These are phyloP conservation scores for Ormosia emarginata DNA, from an alignment of 306 rosid species.

Conservation along the genomic window DNA sequence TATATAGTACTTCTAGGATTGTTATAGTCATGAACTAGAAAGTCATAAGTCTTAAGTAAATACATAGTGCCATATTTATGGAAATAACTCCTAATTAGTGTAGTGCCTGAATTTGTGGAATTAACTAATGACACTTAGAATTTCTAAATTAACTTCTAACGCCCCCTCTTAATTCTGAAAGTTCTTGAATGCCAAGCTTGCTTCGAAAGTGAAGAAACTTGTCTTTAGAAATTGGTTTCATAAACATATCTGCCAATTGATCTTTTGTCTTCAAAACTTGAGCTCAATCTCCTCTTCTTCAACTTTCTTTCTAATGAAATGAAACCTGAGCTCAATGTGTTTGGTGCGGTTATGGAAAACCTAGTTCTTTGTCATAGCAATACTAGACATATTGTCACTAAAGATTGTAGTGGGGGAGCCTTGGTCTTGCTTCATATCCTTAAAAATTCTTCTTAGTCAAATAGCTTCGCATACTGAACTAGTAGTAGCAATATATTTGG, in stretches of 20 bases:
- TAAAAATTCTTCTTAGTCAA: too few relatives aligned
- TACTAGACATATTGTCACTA: not conserved
- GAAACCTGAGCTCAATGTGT: not conserved
- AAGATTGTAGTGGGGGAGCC: too few relatives aligned
- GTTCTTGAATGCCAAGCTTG: not conserved
- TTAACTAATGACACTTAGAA: too few relatives aligned
- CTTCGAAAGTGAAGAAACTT: not conserved
- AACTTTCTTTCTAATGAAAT: not conserved
- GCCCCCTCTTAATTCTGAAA: not conserved
- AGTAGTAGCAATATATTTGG: too few relatives aligned
- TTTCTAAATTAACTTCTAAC: not conserved
- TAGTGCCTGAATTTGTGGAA: too few relatives aligned
- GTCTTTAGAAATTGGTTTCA: not conserved
- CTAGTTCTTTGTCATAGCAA: not conserved
- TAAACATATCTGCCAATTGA: not conserved
- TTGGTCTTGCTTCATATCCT: not conserved
- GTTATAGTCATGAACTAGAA: too few relatives aligned
- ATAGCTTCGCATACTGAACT: too few relatives aligned
- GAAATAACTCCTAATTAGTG: too few relatives aligned
- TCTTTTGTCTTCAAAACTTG: too few relatives aligned
- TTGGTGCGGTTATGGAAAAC: not conserved
- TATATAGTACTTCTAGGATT: too few relatives aligned
- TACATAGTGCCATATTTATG: too few relatives aligned
- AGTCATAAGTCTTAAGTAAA: too few relatives aligned
- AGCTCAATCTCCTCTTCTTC: not conserved